Percentiles rank a stretch among this genome's conserved stretches.
These are phyloP conservation scores for Pezicula radicicola DNA, from an alignment of 2,329 filamentous ascomycete genomes.

Conservation along the genomic window DNA sequence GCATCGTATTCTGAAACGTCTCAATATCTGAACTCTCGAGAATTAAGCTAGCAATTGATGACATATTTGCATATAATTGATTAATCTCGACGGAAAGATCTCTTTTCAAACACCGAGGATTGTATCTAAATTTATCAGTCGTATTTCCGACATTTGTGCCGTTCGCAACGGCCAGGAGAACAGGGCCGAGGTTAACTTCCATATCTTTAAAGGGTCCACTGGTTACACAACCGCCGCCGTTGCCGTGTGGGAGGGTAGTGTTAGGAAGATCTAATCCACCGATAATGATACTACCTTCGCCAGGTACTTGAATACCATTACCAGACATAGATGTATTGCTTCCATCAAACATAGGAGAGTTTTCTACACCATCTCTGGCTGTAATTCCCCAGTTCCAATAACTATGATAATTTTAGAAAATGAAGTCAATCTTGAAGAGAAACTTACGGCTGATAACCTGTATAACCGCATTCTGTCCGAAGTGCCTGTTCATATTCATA, in stretches of 20 bases:
- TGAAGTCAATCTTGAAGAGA: no score
- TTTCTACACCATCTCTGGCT: conserved; percentile 32
- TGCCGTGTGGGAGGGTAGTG: conserved; percentile 37
- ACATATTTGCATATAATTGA: no score
- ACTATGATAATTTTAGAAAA: no score
- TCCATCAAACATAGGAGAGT: background rate
- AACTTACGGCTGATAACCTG: conserved; percentile 26
- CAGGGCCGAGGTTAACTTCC: background rate
- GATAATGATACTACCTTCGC: conserved; percentile 35
- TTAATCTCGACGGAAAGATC: no score
- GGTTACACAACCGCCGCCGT: conserved; percentile 51
- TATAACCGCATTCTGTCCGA: conserved; percentile 36
- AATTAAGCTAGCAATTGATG: no score
- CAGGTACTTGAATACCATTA: conserved; percentile 27
- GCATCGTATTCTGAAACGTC: no score
- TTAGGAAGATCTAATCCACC: conserved; percentile 41
- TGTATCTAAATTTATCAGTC: conserved; percentile 11
- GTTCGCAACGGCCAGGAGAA: background rate
- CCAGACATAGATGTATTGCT: background rate
- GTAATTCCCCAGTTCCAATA: conserved; percentile 39
- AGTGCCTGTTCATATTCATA: conserved; percentile 37
- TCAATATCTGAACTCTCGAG: no score
- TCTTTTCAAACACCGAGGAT: no score
- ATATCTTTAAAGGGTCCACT: conserved; percentile 41
- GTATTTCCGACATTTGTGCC: background rate